Conservation (phyloP, 2,329 filamentous ascomycete species). For the Emmonsia crescens region DNA sequence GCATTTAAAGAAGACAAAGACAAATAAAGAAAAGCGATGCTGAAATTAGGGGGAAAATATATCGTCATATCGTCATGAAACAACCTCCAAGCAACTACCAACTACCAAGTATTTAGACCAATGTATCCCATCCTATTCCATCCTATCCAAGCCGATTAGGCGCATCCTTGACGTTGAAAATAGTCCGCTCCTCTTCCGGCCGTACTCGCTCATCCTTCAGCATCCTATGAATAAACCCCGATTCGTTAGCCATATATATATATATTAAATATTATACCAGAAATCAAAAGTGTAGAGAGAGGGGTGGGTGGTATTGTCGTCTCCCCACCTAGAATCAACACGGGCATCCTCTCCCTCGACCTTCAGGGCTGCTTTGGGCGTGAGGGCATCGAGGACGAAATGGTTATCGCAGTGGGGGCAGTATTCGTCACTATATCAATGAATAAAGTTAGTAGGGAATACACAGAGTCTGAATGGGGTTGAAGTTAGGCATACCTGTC, state of each 20-base stretch:
- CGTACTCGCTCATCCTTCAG: conserved; percentile 77
- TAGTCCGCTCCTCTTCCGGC: conserved; percentile 48
- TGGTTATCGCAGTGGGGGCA: conserved; percentile 99
- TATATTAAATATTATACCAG: neutral
- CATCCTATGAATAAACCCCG: conserved; percentile 49
- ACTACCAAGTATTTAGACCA: too few species aligned
- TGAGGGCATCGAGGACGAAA: conserved; percentile 81
- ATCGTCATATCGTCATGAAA: conserved; percentile 19
- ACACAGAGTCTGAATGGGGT: neutral
- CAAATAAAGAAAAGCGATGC: neutral
- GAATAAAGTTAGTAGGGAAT: neutral
- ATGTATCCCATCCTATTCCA: neutral
- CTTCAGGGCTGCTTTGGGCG: conserved; percentile 69
- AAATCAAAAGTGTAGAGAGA: too few species aligned
- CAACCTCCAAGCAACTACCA: neutral
- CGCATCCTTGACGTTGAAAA: conserved; percentile 65
- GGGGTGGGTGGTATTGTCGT: neutral
- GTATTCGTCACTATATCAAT: conserved; percentile 66
- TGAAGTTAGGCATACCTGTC: conserved; percentile 46
- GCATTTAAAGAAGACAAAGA: neutral
- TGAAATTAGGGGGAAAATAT: neutral
- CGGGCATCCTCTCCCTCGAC: conserved; percentile 87
- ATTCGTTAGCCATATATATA: neutral
- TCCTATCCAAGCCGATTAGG: conserved; percentile 63
- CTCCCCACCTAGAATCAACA: conserved; percentile 58